Conservation (phyloP, 768 basidiomycete species). For the Austroboletus eburneus region DNA sequence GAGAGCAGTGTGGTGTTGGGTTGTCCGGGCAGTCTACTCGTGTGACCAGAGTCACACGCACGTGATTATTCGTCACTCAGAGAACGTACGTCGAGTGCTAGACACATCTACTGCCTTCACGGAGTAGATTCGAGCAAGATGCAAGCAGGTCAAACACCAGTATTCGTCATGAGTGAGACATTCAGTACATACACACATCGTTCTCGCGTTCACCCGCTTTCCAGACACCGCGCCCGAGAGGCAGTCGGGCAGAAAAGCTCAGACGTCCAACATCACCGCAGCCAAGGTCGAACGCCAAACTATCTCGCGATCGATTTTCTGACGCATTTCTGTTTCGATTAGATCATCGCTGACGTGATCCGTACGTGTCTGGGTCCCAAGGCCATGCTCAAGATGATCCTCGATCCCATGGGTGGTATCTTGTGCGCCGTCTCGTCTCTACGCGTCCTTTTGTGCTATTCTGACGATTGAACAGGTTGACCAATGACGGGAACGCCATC, state of each 20-base stretch:
- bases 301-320: accelerated
- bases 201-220: neutral
- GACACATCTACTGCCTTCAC: too few species aligned
- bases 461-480: slow-evolving; percentile 52
- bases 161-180: slow-evolving; percentile 77
- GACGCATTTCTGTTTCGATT: neutral
- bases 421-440: slow-evolving; percentile 50
- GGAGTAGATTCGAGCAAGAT: too few species aligned
- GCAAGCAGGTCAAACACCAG: slow-evolving; percentile 58
- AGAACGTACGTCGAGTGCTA: too few species aligned
- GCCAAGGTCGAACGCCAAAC: slow-evolving; percentile 64
- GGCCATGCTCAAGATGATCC: slow-evolving; percentile 99
- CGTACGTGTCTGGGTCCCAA: slow-evolving; percentile 96
- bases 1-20: too few species aligned
- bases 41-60: too few species aligned
- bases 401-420: slow-evolving; percentile 99
- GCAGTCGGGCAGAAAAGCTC: slow-evolving; percentile 92
- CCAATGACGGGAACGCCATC: slow-evolving; percentile 99
- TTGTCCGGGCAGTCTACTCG: too few species aligned
- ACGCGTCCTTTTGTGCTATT: neutral
- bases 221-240: slow-evolving; percentile 91
- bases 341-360: slow-evolving; percentile 98
- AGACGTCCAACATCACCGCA: slow-evolving; percentile 94
- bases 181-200: too few species aligned
- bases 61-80: too few species aligned